A percentile compares a stretch with the other conserved stretches of the same genome.
phyloP scores from a whole-genome alignment of 2,329 filamentous ascomycete genomes.

The Talaromyces sp. region DNA sequence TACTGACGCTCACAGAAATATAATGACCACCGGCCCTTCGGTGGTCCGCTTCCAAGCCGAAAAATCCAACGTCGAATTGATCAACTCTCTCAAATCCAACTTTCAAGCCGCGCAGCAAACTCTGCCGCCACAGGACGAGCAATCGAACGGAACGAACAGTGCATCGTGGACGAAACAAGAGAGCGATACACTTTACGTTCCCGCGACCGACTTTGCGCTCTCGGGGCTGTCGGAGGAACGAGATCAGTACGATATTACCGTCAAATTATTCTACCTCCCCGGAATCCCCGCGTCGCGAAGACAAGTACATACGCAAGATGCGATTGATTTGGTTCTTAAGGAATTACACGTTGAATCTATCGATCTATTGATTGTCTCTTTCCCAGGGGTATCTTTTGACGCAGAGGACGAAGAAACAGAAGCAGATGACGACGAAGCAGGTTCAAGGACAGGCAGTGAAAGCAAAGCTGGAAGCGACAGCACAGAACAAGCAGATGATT shows the following conservation, averaged over 20 bases:
- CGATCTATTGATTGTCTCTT: conserved; percentile 87
- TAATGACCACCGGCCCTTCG: conserved; percentile 78
- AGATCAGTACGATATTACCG: conserved; percentile 85
- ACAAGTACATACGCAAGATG: conserved; percentile 69
- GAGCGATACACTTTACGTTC: conserved; percentile 66
- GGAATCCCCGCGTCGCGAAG: conserved; percentile 63
- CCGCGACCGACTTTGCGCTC: conserved; percentile 68
- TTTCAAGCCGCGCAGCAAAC: conserved; percentile 71
- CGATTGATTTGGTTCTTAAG: conserved; percentile 73
- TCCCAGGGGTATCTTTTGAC: conserved; percentile 90
- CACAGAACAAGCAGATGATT: conserved; percentile 47
- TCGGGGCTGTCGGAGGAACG: conserved; percentile 76
- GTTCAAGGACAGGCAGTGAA: conserved; percentile 63
- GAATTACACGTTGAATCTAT: conserved; percentile 73
- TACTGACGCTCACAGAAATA: conserved; percentile 60
- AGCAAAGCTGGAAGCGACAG: conserved; percentile 48
- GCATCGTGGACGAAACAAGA: conserved; percentile 65
- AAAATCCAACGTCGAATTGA: conserved; percentile 90
- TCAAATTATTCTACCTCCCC: conserved; percentile 91
- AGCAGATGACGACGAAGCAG: conserved; percentile 22
- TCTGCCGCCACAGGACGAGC: conserved; percentile 31
- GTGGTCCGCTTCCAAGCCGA: conserved; percentile 76
- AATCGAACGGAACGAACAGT: conserved; percentile 26
- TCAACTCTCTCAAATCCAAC: conserved; percentile 80
- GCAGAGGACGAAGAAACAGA: conserved; percentile 81